Evolutionary conservation across 306 rosid species (phyloP).

Genomic region (Acmispon strigosus): DNA sequence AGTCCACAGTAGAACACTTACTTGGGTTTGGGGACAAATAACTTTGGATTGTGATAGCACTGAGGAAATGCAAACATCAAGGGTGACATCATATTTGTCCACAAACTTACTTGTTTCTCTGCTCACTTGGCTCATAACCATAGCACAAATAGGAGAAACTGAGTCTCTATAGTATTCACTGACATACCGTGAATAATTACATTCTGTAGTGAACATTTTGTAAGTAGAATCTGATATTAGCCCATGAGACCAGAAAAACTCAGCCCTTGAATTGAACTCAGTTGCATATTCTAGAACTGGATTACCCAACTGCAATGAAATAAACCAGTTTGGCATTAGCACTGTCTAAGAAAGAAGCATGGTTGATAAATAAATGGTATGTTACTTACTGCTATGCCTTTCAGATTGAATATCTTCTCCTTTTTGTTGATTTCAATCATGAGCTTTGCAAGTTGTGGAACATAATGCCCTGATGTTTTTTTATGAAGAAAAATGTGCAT

Average conservation of each 20-base stretch:
- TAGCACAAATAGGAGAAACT: constrained; percentile 32
- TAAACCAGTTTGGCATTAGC: not conserved
- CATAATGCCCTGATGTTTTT: constrained; percentile 43
- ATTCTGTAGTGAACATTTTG: constrained; percentile 24
- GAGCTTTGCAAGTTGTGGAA: constrained; percentile 63
- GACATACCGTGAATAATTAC: constrained; percentile 34
- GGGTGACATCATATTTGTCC: constrained; percentile 62
- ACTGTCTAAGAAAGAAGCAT: not conserved
- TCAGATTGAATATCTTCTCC: constrained; percentile 41
- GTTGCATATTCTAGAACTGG: constrained; percentile 39
- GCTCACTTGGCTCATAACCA: constrained; percentile 51
- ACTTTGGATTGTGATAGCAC: constrained; percentile 50
- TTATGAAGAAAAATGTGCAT: constrained; percentile 1
- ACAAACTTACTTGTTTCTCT: constrained; percentile 61
- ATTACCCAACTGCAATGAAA: constrained; percentile 31
- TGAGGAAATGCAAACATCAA: constrained; percentile 64
- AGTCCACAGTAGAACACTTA: constrained; percentile 11
- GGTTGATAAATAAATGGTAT: not conserved
- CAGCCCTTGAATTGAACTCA: constrained; percentile 41
- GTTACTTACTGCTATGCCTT: constrained; percentile 58
- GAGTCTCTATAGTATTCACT: constrained; percentile 36
- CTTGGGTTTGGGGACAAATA: constrained; percentile 43
- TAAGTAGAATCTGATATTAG: constrained; percentile 36
- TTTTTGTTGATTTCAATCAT: constrained; percentile 45
- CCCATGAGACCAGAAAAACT: constrained; percentile 41